Percentiles rank a stretch among this genome's conserved stretches.
phyloP scores from a whole-genome alignment of 2,329 filamentous ascomycete genomes.

The Ceratocystis harringtonii region DNA sequence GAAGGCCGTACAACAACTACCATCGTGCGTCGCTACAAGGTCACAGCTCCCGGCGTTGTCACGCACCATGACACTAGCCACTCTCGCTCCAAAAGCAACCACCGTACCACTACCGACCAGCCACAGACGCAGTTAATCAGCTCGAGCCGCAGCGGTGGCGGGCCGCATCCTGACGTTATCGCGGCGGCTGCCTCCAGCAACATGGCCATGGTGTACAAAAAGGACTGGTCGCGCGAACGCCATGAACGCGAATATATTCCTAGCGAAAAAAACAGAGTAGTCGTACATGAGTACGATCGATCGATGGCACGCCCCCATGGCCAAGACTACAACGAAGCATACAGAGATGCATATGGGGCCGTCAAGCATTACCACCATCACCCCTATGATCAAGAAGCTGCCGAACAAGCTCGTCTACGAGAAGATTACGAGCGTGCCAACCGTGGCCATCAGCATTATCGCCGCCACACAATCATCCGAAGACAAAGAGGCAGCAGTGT shows the following conservation, averaged over 20 bases:
- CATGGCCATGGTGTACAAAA: conserved; percentile 23
- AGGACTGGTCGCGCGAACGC: conserved; percentile 23
- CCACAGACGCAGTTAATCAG: conserved; percentile 38
- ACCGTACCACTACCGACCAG: conserved; percentile 17
- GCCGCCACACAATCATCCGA: conserved; percentile 28
- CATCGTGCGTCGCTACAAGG: conserved; percentile 40
- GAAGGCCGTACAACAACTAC: conserved; percentile 32
- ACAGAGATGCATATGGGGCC: conserved; percentile 22
- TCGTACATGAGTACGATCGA: conserved; percentile 13
- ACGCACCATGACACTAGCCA: conserved; percentile 33
- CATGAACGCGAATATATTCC: conserved; percentile 42
- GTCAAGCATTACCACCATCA: conserved; percentile 24
- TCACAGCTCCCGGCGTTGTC: conserved; percentile 28
- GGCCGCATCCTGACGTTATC: conserved; percentile 19
- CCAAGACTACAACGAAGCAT: conserved; percentile 36
- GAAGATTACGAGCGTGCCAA: conserved; percentile 29
- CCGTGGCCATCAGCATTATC: conserved; percentile 30
- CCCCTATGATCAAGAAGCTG: conserved; percentile 21
- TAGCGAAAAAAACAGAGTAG: conserved; percentile 2
- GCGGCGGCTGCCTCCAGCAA: conserved; percentile 21
- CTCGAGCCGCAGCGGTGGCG: conserved; percentile 25
- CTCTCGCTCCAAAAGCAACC: conserved; percentile 28
- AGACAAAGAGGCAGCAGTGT: conserved; percentile 34
- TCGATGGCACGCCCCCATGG: conserved; percentile 24
- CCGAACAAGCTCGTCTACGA: conserved; percentile 20